Evolutionary conservation across 2,329 filamentous ascomycete species (phyloP).

Genomic region (Cordyceps farinosa): DNA sequence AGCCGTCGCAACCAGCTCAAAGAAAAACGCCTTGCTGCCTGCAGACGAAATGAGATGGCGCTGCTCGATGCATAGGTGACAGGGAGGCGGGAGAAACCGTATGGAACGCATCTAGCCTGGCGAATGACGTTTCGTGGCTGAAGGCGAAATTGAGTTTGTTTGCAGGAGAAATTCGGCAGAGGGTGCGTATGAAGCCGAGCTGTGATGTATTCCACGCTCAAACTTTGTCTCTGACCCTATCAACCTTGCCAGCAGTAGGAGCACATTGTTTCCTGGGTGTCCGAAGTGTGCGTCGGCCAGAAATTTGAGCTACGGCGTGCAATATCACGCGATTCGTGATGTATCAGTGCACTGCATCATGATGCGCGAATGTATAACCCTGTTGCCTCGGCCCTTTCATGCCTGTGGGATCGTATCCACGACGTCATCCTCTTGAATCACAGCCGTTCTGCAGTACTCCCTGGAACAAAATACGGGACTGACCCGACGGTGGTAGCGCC

Average conservation of each 20-base stretch:
- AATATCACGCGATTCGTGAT: not conserved
- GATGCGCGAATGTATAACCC: not conserved
- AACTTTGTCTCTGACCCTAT: too few species aligned
- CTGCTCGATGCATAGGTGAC: not conserved
- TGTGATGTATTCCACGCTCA: too few species aligned
- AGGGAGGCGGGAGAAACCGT: not conserved
- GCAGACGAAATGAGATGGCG: not conserved
- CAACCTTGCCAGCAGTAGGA: too few species aligned
- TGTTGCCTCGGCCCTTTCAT: not conserved
- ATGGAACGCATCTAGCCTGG: not conserved
- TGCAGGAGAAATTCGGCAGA: too few species aligned
- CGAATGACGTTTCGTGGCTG: too few species aligned
- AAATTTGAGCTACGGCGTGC: not conserved
- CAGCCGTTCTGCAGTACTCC: not conserved
- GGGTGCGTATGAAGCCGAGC: too few species aligned
- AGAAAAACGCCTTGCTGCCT: not conserved
- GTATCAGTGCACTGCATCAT: not conserved
- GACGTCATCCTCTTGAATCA: not conserved
- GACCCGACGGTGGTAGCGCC: not conserved
- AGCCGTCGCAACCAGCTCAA: not conserved
- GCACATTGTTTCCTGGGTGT: too few species aligned
- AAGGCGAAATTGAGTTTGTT: too few species aligned
- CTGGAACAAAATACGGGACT: not conserved
- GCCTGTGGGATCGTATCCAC: not conserved
- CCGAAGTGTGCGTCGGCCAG: too few species aligned